A percentile compares a stretch with the other conserved stretches of the same genome.
Conservation (phyloP, 164 flowering plant genomes). For the Magnolia changhungtana region DNA sequence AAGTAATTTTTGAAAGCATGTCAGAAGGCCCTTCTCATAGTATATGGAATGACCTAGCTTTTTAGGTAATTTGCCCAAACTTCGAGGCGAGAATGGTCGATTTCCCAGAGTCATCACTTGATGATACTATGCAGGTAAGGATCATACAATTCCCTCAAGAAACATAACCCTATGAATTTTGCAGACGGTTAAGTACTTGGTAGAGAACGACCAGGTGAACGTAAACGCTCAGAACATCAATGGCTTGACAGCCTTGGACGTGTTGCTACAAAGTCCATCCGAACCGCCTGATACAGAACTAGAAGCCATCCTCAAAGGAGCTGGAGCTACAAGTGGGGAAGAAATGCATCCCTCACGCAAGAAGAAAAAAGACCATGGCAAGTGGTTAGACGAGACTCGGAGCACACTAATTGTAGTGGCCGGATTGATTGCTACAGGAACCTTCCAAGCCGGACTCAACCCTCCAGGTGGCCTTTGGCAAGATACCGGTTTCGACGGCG, state of each 20-base stretch:
- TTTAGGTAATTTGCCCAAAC: no score
- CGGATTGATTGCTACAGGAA: not conserved
- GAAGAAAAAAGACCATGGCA: not conserved
- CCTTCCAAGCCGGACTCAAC: slow-evolving; percentile 4
- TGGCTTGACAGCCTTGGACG: not conserved
- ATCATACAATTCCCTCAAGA: not conserved
- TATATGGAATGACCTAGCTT: no score
- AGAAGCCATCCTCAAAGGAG: not conserved
- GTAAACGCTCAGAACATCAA: not conserved
- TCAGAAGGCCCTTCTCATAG: no score
- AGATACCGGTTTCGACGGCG: not conserved
- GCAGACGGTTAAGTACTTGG: not conserved
- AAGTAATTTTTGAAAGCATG: no score
- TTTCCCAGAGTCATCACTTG: no score
- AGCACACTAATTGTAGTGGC: not conserved
- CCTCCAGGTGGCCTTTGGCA: slow-evolving; percentile 9
- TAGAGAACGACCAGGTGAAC: not conserved
- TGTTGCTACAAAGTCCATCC: not conserved
- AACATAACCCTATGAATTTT: not conserved
- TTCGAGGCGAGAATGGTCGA: no score
- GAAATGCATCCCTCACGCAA: not conserved
- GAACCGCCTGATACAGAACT: not conserved
- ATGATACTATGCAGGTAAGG: no score
- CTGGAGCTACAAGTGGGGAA: not conserved
- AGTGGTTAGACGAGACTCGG: not conserved